Evolutionary conservation across 1,139 yeast genomes (phyloP), one percentile per base, ranked within the genome.

Genomic region (Pichia sp.): DNA sequence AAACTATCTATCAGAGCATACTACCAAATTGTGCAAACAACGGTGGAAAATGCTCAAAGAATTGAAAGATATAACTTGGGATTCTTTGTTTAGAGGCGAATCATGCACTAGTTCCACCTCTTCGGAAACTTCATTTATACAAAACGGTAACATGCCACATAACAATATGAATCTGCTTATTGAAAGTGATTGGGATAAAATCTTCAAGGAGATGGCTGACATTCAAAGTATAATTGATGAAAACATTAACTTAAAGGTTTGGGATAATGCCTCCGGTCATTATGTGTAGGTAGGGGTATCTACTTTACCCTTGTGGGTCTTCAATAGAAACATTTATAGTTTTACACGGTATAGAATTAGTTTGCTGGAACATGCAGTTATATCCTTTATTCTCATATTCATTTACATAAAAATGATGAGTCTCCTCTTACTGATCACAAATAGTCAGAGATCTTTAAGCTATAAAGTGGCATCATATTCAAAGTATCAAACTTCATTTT

Each of bases 201-300:
- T 62, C 1, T 47, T 55, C 10, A 46, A 46, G 7, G 62, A 59
- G 26, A 50, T 62, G 40, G 58, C 52, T 16, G 54, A 49, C 10
- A 52, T 62, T n/a, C 57, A 59, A 43, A 46, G 45, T 6, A 50
- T 58, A 1, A 59, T 62, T 36, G 62, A 58, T 31, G 59, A 60
- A 13, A 61, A 61, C 30, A 55, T 62, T 23, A 57, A 61, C 41
- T 45, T 54, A 7, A 55, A 60, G 42, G 44, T 60, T 6, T 62
- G 65, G 65, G 65, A 62, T 49, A 55, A 58, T 34, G 52, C 50
- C 23, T 53, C 62, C 0, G 65, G 64, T 1, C 64, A 59, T 41
- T 62, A 29, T 47, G 31, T 47, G 16, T 36, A 38, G 34, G 11
- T 26, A 45, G 11, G 10, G 36, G 13, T 32, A 32, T 32, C 13